Evolutionary conservation across 768 basidiomycete species (phyloP).

Genomic region (Boletus rubescentipes): DNA sequence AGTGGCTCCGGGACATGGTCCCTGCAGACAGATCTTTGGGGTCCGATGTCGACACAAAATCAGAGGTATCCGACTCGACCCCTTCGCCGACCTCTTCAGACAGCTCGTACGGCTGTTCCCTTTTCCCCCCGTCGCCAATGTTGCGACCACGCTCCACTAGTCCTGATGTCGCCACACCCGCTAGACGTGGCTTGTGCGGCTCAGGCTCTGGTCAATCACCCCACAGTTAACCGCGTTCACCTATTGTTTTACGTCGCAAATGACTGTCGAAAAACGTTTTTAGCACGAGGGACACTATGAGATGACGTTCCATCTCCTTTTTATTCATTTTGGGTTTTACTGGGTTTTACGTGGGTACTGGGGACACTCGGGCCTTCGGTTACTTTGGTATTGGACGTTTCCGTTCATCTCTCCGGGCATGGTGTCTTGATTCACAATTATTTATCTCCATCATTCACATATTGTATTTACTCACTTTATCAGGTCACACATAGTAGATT

Average conservation of each 20-base stretch:
- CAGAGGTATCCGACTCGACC: conserved; percentile 13
- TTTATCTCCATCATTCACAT: conserved; percentile 16
- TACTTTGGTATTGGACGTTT: neutral
- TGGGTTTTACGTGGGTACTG: conserved; percentile 9
- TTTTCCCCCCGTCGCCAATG: conserved; percentile 19
- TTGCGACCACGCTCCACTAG: conserved; percentile 25
- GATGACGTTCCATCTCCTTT: conserved; percentile 4
- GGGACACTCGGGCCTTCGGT: conserved; percentile 9
- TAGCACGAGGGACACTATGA: conserved; percentile 20
- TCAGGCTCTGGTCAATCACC: conserved; percentile 12
- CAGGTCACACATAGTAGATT: conserved; percentile 7
- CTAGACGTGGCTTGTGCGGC: conserved; percentile 9
- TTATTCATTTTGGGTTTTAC: conserved; percentile 19
- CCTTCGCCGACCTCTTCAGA: conserved; percentile 26
- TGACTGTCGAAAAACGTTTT: conserved; percentile 21
- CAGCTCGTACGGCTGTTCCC: conserved; percentile 8
- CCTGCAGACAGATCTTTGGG: conserved; percentile 31
- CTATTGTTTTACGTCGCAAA: conserved; percentile 25
- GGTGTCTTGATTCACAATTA: conserved; percentile 4
- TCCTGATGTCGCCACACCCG: conserved; percentile 16
- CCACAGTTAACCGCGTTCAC: conserved; percentile 14
- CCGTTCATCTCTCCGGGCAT: conserved; percentile 9
- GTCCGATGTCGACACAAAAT: conserved; percentile 17
- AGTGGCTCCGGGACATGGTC: conserved; percentile 65
- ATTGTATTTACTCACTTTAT: conserved; percentile 24